Evolutionary conservation across 2,329 filamentous ascomycete genomes (phyloP).

Genomic region (Coleophoma eucalyptorum): DNA sequence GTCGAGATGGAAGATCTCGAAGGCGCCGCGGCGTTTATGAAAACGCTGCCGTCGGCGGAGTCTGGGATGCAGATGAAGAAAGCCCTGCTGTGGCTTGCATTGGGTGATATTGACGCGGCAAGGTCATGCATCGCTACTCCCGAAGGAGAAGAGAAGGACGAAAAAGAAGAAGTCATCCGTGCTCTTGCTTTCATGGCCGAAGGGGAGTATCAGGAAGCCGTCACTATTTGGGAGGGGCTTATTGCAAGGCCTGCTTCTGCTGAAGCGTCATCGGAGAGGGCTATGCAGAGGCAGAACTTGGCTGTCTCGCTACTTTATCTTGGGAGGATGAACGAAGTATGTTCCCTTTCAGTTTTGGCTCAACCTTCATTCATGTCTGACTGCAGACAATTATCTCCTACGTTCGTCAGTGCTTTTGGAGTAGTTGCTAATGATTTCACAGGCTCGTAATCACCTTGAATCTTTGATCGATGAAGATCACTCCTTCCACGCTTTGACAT

Average conservation of each 20-base stretch:
- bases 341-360: constrained; percentile 12
- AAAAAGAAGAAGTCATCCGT: constrained; percentile 44
- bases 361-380: neutral
- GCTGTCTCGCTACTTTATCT: constrained; percentile 83
- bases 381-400: neutral
- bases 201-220: constrained; percentile 63
- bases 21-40: constrained; percentile 72
- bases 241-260: constrained; percentile 26
- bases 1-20: constrained; percentile 86
- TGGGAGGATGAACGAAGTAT: constrained; percentile 68
- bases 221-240: constrained; percentile 55
- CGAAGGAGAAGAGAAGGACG: constrained; percentile 21
- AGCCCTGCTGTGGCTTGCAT: constrained; percentile 70
- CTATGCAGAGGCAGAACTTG: constrained; percentile 76
- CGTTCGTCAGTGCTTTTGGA: neutral
- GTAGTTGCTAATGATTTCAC: constrained; percentile 1
- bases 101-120: constrained; percentile 73
- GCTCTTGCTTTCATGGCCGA: constrained; percentile 78
- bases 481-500: constrained; percentile 75
- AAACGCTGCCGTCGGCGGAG: constrained; percentile 40
- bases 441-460: constrained; percentile 67
- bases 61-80: constrained; percentile 37
- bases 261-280: constrained; percentile 40
- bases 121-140: constrained; percentile 42
- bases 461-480: constrained; percentile 56